A percentile compares a stretch with the other conserved stretches of the same genome.
Evolutionary conservation across 1,284 basidiomycete species (phyloP).

Genomic region (Leccinum insolens): DNA sequence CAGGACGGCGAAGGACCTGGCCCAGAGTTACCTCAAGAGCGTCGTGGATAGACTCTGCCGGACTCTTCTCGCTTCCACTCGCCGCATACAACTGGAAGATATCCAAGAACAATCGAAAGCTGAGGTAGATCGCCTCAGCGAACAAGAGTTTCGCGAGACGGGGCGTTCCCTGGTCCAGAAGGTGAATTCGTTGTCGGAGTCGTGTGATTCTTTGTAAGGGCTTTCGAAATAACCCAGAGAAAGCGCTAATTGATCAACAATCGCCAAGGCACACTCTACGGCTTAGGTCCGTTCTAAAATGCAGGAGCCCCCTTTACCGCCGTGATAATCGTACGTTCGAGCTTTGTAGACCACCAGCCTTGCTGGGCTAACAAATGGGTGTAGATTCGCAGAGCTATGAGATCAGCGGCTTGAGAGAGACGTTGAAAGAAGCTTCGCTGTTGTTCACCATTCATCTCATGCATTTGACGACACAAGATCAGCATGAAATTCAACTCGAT

Average conservation of each 20-base stretch:
- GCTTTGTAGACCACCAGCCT: background rate
- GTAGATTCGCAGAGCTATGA: constrained; percentile 21
- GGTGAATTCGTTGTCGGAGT: constrained; percentile 27
- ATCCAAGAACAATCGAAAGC: constrained; percentile 25
- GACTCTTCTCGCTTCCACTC: constrained; percentile 14
- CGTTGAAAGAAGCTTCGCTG: constrained; percentile 27
- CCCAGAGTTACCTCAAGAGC: constrained; percentile 25
- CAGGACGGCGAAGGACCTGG: constrained; percentile 24
- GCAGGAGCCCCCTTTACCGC: background rate
- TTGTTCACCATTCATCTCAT: constrained; percentile 42
- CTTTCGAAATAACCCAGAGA: background rate
- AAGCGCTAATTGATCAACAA: background rate
- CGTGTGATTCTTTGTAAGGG: background rate
- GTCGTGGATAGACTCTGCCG: constrained; percentile 26
- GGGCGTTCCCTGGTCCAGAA: constrained; percentile 26
- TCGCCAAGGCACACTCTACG: constrained; percentile 21
- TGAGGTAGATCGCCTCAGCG: constrained; percentile 20
- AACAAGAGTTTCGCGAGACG: constrained; percentile 22
- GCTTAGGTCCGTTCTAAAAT: constrained; percentile 12
- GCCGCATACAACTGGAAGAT: constrained; percentile 28
- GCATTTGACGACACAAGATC: constrained; percentile 44
- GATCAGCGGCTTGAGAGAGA: constrained; percentile 24
- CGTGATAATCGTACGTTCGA: constrained; percentile 11
- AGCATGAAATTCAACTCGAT: constrained; percentile 45
- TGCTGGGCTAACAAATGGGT: constrained; percentile 1